phyloP scores from a whole-genome alignment of 2,329 filamentous ascomycete species.

The Diplocarpon mali region DNA sequence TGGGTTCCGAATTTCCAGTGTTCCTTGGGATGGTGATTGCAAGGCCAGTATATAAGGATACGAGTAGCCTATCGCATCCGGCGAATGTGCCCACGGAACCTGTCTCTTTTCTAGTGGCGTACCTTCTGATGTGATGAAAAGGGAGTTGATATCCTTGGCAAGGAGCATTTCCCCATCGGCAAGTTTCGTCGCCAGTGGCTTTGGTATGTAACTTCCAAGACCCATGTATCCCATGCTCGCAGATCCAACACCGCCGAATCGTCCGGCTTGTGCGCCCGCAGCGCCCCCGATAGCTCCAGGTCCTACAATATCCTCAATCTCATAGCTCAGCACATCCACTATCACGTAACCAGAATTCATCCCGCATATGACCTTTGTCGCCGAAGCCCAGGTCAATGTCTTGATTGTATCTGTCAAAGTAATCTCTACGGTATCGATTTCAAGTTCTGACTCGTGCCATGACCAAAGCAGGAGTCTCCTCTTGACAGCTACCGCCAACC shows the following conservation, averaged over 20 bases:
- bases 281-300: conserved; percentile 60
- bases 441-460: conserved; percentile 91
- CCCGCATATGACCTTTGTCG: conserved; percentile 76
- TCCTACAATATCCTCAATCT: conserved; percentile 68
- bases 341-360: conserved; percentile 87
- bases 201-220: conserved; percentile 81
- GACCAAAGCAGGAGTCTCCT: conserved; percentile 81
- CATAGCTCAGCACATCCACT: conserved; percentile 68
- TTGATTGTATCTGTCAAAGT: conserved; percentile 74
- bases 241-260: conserved; percentile 73
- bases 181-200: conserved; percentile 74
- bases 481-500: conserved; percentile 87
- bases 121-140: conserved; percentile 80
- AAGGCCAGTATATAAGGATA: conserved; percentile 91
- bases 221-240: conserved; percentile 96
- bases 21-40: conserved; percentile 71
- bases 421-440: conserved; percentile 62
- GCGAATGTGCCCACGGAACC: conserved; percentile 82
- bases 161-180: conserved; percentile 76
- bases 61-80: conserved; percentile 87
- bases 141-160: conserved; percentile 94
- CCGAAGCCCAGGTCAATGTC: conserved; percentile 82
- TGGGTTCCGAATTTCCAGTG: conserved; percentile 83
- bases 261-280: conserved; percentile 38
- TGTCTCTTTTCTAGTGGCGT: conserved; percentile 74